Conservation (phyloP, 805 yeast genomes). For the Yamadazyma philogaea region DNA sequence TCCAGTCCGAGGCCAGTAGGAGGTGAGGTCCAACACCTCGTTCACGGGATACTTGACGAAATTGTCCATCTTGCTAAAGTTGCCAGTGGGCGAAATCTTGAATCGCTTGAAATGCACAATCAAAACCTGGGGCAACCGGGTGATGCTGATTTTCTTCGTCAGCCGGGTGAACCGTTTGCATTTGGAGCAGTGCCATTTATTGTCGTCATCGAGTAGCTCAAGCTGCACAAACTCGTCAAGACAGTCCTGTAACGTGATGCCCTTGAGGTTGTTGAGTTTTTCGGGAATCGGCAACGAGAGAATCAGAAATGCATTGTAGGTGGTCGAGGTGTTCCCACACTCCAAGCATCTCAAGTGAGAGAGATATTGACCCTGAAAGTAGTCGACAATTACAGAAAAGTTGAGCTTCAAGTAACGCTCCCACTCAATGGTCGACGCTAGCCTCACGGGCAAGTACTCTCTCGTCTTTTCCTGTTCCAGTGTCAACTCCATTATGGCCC, state of each 20-base stretch:
- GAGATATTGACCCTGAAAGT: conserved; percentile 85
- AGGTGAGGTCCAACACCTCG: conserved; percentile 55
- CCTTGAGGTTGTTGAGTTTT: conserved; percentile 21
- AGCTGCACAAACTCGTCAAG: conserved; percentile 72
- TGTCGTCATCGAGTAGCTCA: conserved; percentile 71
- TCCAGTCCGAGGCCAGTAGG: conserved; percentile 65
- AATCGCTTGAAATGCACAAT: conserved; percentile 87
- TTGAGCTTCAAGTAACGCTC: conserved; percentile 78
- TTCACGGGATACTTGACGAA: conserved; percentile 66
- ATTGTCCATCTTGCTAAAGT: conserved; percentile 57
- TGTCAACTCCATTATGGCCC: conserved; percentile 44
- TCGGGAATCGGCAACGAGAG: conserved; percentile 77
- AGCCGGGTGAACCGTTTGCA: conserved; percentile 66
- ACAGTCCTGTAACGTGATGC: conserved; percentile 55
- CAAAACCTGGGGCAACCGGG: conserved; percentile 73
- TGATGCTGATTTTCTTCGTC: conserved; percentile 65
- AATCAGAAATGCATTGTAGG: conserved; percentile 79
- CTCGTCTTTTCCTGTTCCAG: conserved; percentile 67
- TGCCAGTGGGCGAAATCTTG: conserved; percentile 45
- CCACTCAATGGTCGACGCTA: conserved; percentile 91
- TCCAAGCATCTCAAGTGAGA: conserved; percentile 72
- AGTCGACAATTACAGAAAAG: conserved; percentile 74
- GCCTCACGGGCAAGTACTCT: conserved; percentile 68
- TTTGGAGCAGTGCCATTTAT: conserved; percentile 79
- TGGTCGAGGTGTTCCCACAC: conserved; percentile 77